Conservation (phyloP, 106 monocot genomes). For the Amphibolis antarctica region DNA sequence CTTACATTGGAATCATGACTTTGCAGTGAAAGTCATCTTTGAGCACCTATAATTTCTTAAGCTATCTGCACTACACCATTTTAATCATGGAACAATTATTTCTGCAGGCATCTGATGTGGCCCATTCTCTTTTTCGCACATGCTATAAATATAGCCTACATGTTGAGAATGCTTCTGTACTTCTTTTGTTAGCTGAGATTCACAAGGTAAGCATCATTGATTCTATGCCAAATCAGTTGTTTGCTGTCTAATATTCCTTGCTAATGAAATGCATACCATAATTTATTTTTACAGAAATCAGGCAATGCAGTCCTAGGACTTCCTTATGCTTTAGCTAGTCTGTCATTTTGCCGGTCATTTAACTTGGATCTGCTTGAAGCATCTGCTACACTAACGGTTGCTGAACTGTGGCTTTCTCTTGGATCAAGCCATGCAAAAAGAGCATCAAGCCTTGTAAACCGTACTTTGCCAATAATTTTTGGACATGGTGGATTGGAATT, state of each 20-base stretch:
- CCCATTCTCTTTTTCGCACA: constrained; percentile 62
- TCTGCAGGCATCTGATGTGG: constrained; percentile 67
- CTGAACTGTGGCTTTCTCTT: constrained; percentile 85
- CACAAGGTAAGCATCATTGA: constrained; percentile 39
- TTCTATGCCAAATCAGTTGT: not conserved
- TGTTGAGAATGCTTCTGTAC: constrained; percentile 77
- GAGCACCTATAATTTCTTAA: not conserved
- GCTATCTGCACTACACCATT: not conserved
- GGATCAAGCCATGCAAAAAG: constrained; percentile 65
- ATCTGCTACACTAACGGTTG: constrained; percentile 61
- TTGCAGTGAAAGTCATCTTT: too few relatives aligned
- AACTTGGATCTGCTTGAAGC: constrained; percentile 97
- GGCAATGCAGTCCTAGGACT: constrained; percentile 72
- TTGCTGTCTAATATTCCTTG: not conserved
- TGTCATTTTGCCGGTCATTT: constrained; percentile 89
- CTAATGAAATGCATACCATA: not conserved
- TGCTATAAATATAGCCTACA: constrained; percentile 94
- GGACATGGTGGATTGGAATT: constrained; percentile 95
- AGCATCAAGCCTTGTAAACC: constrained; percentile 47
- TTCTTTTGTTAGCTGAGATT: constrained; percentile 92
- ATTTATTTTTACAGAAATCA: constrained; percentile 50
- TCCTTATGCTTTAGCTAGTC: constrained; percentile 75
- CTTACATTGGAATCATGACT: too few relatives aligned
- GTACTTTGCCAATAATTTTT: constrained; percentile 68
- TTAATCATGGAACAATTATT: not conserved